phyloP scores from a whole-genome alignment of 768 basidiomycete species.

The Suillus hirtellus region DNA sequence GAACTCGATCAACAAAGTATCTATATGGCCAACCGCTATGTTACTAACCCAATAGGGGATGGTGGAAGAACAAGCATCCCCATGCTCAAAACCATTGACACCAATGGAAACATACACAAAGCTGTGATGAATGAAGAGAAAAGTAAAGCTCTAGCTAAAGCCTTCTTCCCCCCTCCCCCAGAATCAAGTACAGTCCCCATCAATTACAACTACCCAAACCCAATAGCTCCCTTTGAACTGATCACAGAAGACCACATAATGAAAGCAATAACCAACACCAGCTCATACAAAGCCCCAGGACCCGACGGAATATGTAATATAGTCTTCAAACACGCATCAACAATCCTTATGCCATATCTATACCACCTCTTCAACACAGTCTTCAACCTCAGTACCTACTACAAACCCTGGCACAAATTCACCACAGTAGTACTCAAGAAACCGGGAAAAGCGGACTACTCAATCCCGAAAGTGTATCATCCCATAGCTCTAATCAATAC shows the following conservation, averaged over 20 bases:
- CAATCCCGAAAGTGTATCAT: constrained; percentile 32
- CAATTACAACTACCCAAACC: constrained; percentile 10
- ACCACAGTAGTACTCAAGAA: constrained; percentile 23
- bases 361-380: not conserved
- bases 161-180: constrained; percentile 29
- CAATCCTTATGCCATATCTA: not conserved
- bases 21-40: constrained; percentile 8
- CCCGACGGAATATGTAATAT: constrained; percentile 32
- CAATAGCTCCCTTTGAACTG: not conserved
- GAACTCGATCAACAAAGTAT: constrained; percentile 6
- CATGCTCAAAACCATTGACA: not conserved
- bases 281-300: constrained; percentile 23
- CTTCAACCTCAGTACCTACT: not conserved
- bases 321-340: constrained; percentile 14
- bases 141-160: constrained; percentile 13
- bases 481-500: constrained; percentile 41
- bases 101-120: not conserved
- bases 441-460: constrained; percentile 38
- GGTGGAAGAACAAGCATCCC: constrained; percentile 4
- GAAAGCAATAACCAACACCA: constrained; percentile 11
- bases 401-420: not conserved
- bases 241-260: constrained; percentile 17
- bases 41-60: constrained; percentile 8
- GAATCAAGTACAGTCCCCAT: not conserved
- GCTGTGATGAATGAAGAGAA: constrained; percentile 21